Evolutionary conservation across 768 basidiomycete genomes (phyloP).

Genomic region (Tulasnella sp.): DNA sequence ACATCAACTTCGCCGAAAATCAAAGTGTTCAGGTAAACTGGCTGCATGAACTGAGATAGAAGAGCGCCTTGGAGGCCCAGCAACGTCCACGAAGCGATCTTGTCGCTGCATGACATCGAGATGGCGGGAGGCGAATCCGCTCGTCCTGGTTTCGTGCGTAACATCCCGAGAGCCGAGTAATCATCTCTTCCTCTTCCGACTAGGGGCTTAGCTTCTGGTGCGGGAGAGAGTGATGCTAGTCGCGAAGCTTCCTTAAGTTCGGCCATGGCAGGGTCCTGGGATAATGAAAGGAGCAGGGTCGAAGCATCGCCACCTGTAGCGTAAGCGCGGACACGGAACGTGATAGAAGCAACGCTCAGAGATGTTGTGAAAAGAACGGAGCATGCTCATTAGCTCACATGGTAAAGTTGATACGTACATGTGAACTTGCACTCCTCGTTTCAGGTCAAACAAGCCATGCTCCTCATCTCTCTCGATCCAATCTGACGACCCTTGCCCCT

Average conservation of each 20-base stretch:
- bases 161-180: slow-evolving; percentile 66
- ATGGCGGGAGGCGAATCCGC: slow-evolving; percentile 79
- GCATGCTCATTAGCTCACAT: slow-evolving; percentile 44
- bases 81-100: slow-evolving; percentile 82
- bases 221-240: slow-evolving; percentile 34
- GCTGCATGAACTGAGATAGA: slow-evolving; percentile 47
- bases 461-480: slow-evolving; percentile 39
- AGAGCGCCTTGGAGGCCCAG: slow-evolving; percentile 85
- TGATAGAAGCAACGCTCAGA: neutral
- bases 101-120: slow-evolving; percentile 93
- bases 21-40: slow-evolving; percentile 62
- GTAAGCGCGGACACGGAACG: slow-evolving; percentile 7
- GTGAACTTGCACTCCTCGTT: slow-evolving; percentile 47
- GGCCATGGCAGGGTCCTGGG: slow-evolving; percentile 74
- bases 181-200: slow-evolving; percentile 72
- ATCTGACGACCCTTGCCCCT: slow-evolving; percentile 29
- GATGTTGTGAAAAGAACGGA: neutral
- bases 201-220: slow-evolving; percentile 40
- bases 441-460: neutral
- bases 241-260: slow-evolving; percentile 47
- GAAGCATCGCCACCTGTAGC: slow-evolving; percentile 82
- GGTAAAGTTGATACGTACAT: slow-evolving; percentile 78
- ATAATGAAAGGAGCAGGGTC: slow-evolving; percentile 65
- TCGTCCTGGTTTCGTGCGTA: slow-evolving; percentile 92
- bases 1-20: slow-evolving; percentile 68